Percentiles rank a stretch among this genome's conserved stretches.
phyloP scores from a whole-genome alignment of 768 basidiomycete genomes.

The Termitomyces sp. region DNA sequence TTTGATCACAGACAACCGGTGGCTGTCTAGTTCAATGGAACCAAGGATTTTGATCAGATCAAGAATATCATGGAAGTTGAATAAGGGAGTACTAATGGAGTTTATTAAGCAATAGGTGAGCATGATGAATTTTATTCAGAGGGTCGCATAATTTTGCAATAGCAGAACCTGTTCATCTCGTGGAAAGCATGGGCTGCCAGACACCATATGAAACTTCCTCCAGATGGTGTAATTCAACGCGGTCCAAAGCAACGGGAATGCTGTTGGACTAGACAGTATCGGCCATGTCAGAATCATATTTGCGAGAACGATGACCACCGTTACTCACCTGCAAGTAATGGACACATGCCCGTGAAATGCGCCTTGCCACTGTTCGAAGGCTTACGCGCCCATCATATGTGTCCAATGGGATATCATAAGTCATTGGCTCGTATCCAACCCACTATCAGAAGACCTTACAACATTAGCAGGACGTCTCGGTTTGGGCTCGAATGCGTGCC shows the following conservation, averaged over 20 bases:
- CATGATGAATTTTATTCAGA: background rate
- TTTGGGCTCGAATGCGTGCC: slow-evolving; percentile 30
- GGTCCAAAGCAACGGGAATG: slow-evolving; percentile 64
- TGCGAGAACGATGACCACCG: background rate
- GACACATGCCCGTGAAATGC: slow-evolving; percentile 63
- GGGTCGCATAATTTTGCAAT: background rate
- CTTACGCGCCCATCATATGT: slow-evolving; percentile 59
- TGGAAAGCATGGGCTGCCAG: slow-evolving; percentile 66
- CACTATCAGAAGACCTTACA: slow-evolving; percentile 36
- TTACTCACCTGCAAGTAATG: slow-evolving; percentile 64
- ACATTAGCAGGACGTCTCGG: background rate
- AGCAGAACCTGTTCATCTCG: slow-evolving; percentile 2
- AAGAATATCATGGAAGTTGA: background rate
- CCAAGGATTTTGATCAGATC: background rate
- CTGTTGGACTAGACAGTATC: slow-evolving; percentile 48
- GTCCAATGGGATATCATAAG: slow-evolving; percentile 71
- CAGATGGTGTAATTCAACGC: slow-evolving; percentile 62
- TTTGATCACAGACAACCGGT: background rate
- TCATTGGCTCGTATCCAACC: slow-evolving; percentile 63
- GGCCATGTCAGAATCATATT: background rate
- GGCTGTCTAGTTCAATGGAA: background rate
- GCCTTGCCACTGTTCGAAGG: slow-evolving; percentile 60
- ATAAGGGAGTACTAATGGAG: background rate
- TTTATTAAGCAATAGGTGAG: background rate
- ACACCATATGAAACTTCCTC: slow-evolving; percentile 64